Percentiles rank a stretch among this genome's conserved stretches.
These are phyloP conservation scores for Yamadazyma epiphylla DNA, from an alignment of 1,139 yeast species.

Conservation along the genomic window DNA sequence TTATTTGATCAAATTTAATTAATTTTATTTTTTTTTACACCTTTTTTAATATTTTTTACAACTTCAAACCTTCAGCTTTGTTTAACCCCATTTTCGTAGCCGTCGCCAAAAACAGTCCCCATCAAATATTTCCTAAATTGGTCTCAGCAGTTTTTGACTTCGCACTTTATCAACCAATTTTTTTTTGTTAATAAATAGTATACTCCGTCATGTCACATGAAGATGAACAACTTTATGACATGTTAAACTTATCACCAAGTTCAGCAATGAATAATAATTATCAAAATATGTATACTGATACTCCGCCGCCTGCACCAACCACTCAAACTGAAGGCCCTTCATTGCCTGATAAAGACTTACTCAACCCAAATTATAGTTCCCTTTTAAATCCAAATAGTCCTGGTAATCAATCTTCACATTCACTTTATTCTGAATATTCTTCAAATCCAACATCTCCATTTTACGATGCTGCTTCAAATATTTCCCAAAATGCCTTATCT, in stretches of 20 bases:
- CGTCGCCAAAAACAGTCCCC: too few species aligned
- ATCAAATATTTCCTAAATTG: too few species aligned
- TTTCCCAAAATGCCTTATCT: slow-evolving; percentile 7
- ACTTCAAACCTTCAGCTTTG: too few species aligned
- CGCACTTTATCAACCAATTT: too few species aligned
- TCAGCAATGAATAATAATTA: slow-evolving; percentile 5
- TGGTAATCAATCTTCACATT: slow-evolving; percentile 90
- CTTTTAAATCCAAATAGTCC: slow-evolving; percentile 95
- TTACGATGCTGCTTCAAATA: slow-evolving; percentile 31
- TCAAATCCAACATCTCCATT: slow-evolving; percentile 40
- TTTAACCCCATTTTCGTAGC: too few species aligned
- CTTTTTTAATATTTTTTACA: too few species aligned
- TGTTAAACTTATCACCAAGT: slow-evolving; percentile 18
- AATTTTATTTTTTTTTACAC: too few species aligned
- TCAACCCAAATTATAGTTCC: slow-evolving; percentile 40
- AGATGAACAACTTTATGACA: slow-evolving; percentile 25
- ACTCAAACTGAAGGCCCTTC: slow-evolving; percentile 9
- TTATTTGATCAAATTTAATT: too few species aligned
- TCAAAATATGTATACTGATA: slow-evolving; percentile 1
- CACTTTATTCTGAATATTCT: slow-evolving; percentile 33
- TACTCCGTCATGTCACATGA: slow-evolving; percentile 9
- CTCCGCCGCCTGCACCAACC: slow-evolving; percentile 17
- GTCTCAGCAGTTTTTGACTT: too few species aligned
- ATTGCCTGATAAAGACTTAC: slow-evolving; percentile 7
- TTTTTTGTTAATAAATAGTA: neutral